These are phyloP conservation scores for Aphanoascus verrucosus DNA, from an alignment of 2,329 filamentous ascomycete species.

Conservation along the genomic window DNA sequence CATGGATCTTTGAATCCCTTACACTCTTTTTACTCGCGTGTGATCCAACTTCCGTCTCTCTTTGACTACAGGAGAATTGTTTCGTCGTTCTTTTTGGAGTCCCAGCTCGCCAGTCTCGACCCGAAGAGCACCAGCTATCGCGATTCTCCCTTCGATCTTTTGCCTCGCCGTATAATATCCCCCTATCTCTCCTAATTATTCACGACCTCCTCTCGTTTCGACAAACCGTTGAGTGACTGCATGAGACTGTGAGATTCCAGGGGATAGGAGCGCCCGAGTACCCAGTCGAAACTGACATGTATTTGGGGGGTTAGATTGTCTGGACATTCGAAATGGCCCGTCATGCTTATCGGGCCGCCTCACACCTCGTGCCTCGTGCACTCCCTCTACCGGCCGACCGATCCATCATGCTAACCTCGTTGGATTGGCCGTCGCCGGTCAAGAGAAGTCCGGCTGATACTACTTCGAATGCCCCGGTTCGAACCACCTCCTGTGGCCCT, in stretches of 20 bases:
- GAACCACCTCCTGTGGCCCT: slow-evolving; percentile 17
- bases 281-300: too few species aligned
- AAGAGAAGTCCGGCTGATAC: slow-evolving; percentile 10
- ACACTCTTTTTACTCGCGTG: background rate
- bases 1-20: slow-evolving; percentile 9
- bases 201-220: too few species aligned
- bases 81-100: too few species aligned
- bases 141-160: too few species aligned
- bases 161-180: too few species aligned
- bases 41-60: slow-evolving; percentile 10
- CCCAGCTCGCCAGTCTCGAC: too few species aligned
- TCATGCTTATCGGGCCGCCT: background rate
- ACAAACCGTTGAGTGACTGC: too few species aligned
- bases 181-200: too few species aligned
- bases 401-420: background rate
- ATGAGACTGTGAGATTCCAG: too few species aligned
- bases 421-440: slow-evolving; percentile 5
- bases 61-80: background rate
- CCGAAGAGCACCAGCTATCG: too few species aligned
- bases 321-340: background rate
- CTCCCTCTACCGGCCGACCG: background rate
- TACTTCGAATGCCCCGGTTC: background rate
- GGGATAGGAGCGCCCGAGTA: too few species aligned
- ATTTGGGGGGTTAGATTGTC: too few species aligned
- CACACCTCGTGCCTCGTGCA: slow-evolving; percentile 1